Base-by-base conservation (phyloP, 1,139 yeast species). In the Martiniozyma asiatica region DNA sequence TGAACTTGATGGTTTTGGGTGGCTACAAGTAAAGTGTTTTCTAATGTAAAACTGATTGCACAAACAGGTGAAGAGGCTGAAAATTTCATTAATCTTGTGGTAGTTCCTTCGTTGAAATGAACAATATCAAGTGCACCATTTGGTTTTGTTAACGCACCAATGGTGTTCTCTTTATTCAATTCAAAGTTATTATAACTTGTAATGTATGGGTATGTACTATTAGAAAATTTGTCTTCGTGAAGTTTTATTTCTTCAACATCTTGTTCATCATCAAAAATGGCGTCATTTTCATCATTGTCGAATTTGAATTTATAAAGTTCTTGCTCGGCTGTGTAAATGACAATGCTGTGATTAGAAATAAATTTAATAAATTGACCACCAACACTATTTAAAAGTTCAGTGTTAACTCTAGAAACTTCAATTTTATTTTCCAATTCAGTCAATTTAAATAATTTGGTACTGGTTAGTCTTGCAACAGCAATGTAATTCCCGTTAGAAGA, bases 1-100 rank as follows among this genome's bases (percentile, higher is more conserved):
- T 68, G 67, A 16, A 89, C 53, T 43, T 71, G 75, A 50, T 78
- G 80, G 33, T 82, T 94, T 31, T 79, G 73, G 4, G 89, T 74
- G 17, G 78, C 66, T 8, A 78, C 73, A 13, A 79, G 52, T 22
- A 87, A 56, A 3, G 80, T 68, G 3, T 37, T 31, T 10, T 32
- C 21, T 1, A 40, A 18, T 2, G 82, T 63, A 44, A 81, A 72
- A 15, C 61, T 56, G 27, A 84, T 39, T n/a, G 79, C 68, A 12
- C 82, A 74, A 6, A 87, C 75, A 22, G 61, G 31, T 73, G 64
- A 35, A 79, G 57, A 38, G 69, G 68, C 14, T 7, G 42, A 39
- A 14, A 39, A 33, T 22, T 35, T 35, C 9, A 77, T 65, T 30
- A 75, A 51, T 12, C 51, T 44, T 14, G 33, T 40, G 9, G 35